Conservation (phyloP, 73 alveolate genomes). For the Paraurostyla sp. region DNA sequence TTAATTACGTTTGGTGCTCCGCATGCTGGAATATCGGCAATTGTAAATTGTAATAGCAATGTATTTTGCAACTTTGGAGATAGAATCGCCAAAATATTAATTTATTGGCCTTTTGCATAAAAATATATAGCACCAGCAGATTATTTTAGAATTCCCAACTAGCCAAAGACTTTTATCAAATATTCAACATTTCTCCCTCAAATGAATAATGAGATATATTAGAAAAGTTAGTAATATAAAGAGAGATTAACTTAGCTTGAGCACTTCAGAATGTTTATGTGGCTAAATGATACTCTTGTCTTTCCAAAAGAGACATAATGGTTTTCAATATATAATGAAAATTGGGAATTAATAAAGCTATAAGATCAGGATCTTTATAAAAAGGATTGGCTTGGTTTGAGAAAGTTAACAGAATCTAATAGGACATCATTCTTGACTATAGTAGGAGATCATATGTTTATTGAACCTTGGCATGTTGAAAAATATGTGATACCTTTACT, state of each 20-base stretch:
- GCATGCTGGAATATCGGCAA: conserved; percentile 66
- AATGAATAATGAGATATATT: conserved; percentile 72
- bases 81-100: conserved; percentile 71
- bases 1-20: conserved; percentile 89
- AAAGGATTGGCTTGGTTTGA: conserved; percentile 88
- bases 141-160: conserved; percentile 86
- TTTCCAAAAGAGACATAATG: conserved; percentile 85
- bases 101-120: conserved; percentile 75
- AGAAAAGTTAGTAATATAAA: conserved; percentile 66
- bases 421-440: conserved; percentile 62
- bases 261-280: conserved; percentile 76
- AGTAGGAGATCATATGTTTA: conserved; percentile 82
- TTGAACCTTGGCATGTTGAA: conserved; percentile 41
- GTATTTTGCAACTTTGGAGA: conserved; percentile 73
- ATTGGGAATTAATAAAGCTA: conserved; percentile 74
- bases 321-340: conserved; percentile 79
- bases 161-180: conserved; percentile 62
- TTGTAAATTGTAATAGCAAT: conserved; percentile 72
- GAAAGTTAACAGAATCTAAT: conserved; percentile 78
- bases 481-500: conserved; percentile 62
- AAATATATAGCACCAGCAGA: conserved; percentile 92
- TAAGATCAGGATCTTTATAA: conserved; percentile 77
- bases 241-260: conserved; percentile 75
- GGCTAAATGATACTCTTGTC: conserved; percentile 83
- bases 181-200: conserved; percentile 78